Conservation (phyloP, 305 asterid species). For the Fraxinus dipetala region DNA sequence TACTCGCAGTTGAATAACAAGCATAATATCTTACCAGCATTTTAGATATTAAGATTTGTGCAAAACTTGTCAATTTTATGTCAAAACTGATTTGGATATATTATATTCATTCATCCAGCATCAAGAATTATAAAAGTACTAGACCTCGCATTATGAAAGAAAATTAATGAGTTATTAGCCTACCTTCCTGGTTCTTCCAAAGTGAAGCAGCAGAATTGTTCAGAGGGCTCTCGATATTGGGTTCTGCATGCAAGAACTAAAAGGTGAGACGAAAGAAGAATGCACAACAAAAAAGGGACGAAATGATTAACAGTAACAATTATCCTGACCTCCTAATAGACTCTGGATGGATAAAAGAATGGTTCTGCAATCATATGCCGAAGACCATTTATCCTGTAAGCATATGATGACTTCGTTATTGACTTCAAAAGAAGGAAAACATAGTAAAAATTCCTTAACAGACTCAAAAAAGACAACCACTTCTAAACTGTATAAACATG, state of each 20-base stretch:
- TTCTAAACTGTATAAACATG: background rate
- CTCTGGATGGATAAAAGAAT: conserved; percentile 77
- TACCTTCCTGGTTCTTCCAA: conserved; percentile 80
- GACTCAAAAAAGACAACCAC: background rate
- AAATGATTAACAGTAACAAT: background rate
- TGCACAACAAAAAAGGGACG: background rate
- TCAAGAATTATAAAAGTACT: background rate
- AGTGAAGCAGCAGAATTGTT: conserved; percentile 75
- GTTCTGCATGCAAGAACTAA: conserved; percentile 38
- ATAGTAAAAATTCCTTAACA: background rate
- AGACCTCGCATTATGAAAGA: background rate
- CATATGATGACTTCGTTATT: background rate
- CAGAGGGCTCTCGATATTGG: conserved; percentile 74
- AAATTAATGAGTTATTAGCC: background rate
- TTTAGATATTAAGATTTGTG: background rate
- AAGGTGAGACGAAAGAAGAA: conserved; percentile 9
- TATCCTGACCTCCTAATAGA: conserved; percentile 59
- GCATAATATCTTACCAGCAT: background rate
- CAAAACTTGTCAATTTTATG: too few species aligned
- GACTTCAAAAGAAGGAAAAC: background rate
- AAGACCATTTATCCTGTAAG: conserved; percentile 76
- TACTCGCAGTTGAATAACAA: background rate
- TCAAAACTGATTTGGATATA: background rate
- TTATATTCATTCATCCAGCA: background rate
- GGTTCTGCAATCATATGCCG: conserved; percentile 77